phyloP scores from a whole-genome alignment of 1,139 yeast genomes.

The Yamadazyma taylorii region DNA sequence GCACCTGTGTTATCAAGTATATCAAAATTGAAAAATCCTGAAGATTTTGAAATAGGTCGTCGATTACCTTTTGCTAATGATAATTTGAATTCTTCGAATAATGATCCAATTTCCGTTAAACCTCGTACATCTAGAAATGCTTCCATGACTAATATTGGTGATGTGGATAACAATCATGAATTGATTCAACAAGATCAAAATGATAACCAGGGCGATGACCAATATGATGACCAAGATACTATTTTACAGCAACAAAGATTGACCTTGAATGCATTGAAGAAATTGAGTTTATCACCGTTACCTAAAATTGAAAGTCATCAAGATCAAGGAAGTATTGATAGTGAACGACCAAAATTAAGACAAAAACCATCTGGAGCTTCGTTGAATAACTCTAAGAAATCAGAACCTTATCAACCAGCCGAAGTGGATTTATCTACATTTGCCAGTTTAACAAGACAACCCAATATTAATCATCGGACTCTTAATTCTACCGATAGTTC shows the following conservation, averaged over 20 bases:
- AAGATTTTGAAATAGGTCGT: constrained; percentile 42
- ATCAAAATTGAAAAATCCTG: constrained; percentile 26
- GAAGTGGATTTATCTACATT: constrained; percentile 52
- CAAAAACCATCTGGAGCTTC: constrained; percentile 1
- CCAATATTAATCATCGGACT: constrained; percentile 19
- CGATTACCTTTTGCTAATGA: constrained; percentile 41
- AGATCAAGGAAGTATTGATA: constrained; percentile 4
- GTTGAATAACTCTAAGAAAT: constrained; percentile 5
- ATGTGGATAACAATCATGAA: not conserved
- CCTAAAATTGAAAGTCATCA: constrained; percentile 24
- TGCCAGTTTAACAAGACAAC: constrained; percentile 49
- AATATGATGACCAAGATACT: constrained; percentile 33
- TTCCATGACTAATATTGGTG: not conserved
- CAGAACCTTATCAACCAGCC: constrained; percentile 52
- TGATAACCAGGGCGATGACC: constrained; percentile 24
- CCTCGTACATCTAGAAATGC: constrained; percentile 1
- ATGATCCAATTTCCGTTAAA: not conserved
- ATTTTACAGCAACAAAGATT: constrained; percentile 43
- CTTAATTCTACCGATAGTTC: not conserved
- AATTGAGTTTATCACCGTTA: constrained; percentile 45
- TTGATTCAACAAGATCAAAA: constrained; percentile 4
- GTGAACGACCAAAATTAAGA: constrained; percentile 1
- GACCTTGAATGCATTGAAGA: constrained; percentile 47
- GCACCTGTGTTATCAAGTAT: constrained; percentile 49
- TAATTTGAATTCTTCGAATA: constrained; percentile 9